Evolutionary conservation across 2,329 filamentous ascomycete species (phyloP).

Genomic region (Beauveria pseudobassiana): DNA sequence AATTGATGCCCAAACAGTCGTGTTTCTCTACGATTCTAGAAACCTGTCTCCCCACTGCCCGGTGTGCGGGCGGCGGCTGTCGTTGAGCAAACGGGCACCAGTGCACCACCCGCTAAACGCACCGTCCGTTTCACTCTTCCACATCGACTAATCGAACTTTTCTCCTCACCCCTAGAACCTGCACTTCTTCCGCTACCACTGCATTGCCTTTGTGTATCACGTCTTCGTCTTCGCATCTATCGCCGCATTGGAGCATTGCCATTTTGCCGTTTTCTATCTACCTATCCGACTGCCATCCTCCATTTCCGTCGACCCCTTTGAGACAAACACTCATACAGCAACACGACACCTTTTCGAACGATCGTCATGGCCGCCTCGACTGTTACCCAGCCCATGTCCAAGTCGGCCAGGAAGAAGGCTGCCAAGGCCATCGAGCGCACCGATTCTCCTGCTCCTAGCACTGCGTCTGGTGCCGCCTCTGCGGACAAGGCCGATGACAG

Average conservation of each 20-base stretch:
- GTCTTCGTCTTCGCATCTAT: constrained; percentile 4
- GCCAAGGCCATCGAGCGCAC: constrained; percentile 43
- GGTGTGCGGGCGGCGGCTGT: not conserved
- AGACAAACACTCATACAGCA: constrained; percentile 3
- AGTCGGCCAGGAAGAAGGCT: constrained; percentile 62
- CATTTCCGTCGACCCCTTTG: not conserved
- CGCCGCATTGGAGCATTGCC: not conserved
- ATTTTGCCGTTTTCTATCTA: not conserved
- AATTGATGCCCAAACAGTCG: constrained; percentile 12
- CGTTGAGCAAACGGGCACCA: constrained; percentile 9
- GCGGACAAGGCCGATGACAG: constrained; percentile 51
- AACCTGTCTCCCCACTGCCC: constrained; percentile 4
- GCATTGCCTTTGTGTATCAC: constrained; percentile 12
- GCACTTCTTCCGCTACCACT: not conserved
- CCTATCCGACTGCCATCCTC: not conserved
- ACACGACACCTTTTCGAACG: not conserved
- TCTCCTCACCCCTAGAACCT: not conserved
- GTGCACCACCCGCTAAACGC: not conserved
- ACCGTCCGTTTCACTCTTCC: constrained; percentile 8
- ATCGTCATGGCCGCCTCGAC: constrained; percentile 54
- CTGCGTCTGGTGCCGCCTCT: constrained; percentile 37
- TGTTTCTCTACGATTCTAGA: constrained; percentile 22
- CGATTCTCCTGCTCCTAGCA: constrained; percentile 47
- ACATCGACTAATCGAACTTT: constrained; percentile 2
- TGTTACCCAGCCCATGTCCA: constrained; percentile 49